Evolutionary conservation across 768 basidiomycete genomes (phyloP).

Genomic region (Phylloporus sp.): DNA sequence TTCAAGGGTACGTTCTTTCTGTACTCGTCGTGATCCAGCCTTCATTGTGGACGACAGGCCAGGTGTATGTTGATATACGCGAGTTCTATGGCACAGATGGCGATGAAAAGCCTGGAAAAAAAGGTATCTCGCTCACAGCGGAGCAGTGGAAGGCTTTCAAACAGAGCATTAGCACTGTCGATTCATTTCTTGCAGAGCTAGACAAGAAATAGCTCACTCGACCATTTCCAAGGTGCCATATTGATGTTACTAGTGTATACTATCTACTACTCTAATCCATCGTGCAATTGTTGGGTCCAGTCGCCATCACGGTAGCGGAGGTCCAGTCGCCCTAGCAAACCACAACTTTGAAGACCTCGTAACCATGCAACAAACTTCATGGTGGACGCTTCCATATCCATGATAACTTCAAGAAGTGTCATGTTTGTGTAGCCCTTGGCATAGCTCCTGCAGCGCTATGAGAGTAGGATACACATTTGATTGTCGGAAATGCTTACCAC

Average conservation of each 20-base stretch:
- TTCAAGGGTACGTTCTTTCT: constrained; percentile 40
- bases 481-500: constrained; percentile 51
- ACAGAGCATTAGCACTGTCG: constrained; percentile 41
- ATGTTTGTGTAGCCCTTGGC: constrained; percentile 49
- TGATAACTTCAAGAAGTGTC: constrained; percentile 50
- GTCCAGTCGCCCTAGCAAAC: constrained; percentile 69
- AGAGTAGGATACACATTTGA: background rate
- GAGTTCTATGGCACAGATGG: constrained; percentile 63
- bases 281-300: background rate
- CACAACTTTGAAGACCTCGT: constrained; percentile 54
- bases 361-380: constrained; percentile 61
- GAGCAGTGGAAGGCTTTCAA: constrained; percentile 71
- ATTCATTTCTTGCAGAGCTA: constrained; percentile 42
- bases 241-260: background rate
- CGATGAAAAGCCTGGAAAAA: constrained; percentile 75
- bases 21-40: constrained; percentile 13
- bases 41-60: constrained; percentile 36
- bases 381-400: constrained; percentile 60
- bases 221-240: background rate
- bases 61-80: constrained; percentile 62
- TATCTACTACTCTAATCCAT: constrained; percentile 4
- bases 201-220: constrained; percentile 14
- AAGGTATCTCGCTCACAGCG: constrained; percentile 62
- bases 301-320: constrained; percentile 33
- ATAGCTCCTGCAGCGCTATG: constrained; percentile 48